Conservation (phyloP, 441 rosid species). For the Geranium incanum region DNA sequence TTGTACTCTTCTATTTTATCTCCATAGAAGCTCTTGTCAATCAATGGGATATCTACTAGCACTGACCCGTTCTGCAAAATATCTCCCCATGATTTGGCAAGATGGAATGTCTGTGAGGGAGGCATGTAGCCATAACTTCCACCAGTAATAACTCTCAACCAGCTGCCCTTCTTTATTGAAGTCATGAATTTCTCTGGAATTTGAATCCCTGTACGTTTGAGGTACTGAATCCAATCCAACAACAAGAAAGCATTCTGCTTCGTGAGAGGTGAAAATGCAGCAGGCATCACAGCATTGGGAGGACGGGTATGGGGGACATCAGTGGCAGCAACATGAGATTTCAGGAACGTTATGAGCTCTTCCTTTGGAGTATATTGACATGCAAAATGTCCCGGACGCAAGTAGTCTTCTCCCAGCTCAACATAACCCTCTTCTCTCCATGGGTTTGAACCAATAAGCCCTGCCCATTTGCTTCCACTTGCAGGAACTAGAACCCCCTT, state of each 20-base stretch:
- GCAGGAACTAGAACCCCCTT: slow-evolving; percentile 54
- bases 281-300: slow-evolving; percentile 43
- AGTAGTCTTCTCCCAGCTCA: slow-evolving; percentile 54
- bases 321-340: slow-evolving; percentile 25
- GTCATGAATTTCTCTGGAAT: slow-evolving; percentile 40
- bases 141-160: slow-evolving; percentile 48
- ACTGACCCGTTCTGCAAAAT: slow-evolving; percentile 42
- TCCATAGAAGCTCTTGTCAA: slow-evolving; percentile 52
- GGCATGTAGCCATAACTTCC: slow-evolving; percentile 38
- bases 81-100: slow-evolving; percentile 43
- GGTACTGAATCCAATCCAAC: slow-evolving; percentile 40
- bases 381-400: slow-evolving; percentile 28
- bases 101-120: slow-evolving; percentile 55
- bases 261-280: slow-evolving; percentile 43
- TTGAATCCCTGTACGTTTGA: not conserved
- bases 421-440: slow-evolving; percentile 41
- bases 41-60: slow-evolving; percentile 59
- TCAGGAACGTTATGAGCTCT: slow-evolving; percentile 36
- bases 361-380: slow-evolving; percentile 25
- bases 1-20: slow-evolving; percentile 26
- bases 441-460: slow-evolving; percentile 41
- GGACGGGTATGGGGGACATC: slow-evolving; percentile 50
- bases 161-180: slow-evolving; percentile 44
- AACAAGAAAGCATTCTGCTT: slow-evolving; percentile 44
- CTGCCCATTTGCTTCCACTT: slow-evolving; percentile 53